Base-by-base conservation (phyloP, 2,329 filamentous ascomycete species). In the Saccharata proteae region DNA sequence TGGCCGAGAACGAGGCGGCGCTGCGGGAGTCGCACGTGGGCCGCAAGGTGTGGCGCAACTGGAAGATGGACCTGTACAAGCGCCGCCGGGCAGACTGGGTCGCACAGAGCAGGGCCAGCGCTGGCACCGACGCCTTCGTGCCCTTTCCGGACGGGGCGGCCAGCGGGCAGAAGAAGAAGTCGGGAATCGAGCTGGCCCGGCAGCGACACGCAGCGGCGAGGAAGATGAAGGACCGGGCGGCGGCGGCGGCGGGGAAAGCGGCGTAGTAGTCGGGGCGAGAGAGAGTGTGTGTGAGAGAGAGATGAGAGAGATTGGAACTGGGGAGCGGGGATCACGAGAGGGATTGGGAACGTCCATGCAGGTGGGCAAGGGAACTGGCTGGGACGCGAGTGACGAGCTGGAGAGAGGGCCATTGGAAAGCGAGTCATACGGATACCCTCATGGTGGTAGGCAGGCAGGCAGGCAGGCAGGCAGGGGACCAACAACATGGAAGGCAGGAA, bases 21-120 rank as follows among this genome's bases (percentile, higher is more conserved):
- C 52, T 82, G 12, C 65, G 77, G n/a, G 74, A 80, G 35, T 75
- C 69, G 2, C 69, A 67, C 20, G 64, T 73, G 14, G 78, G 78
- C 2, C 61, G 77, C 19, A 74, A 72, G 3, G 76, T 82, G 8
- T 81, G 77, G 76, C 65, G 73, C 40, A 82, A 81, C 46, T 83
- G 78, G 77, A 68, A 64, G 20, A 77, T 82, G 69, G 78, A 83
- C 52, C 54, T 78, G 5, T 82, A 77, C 53, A 77, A 75, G 47
- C 61, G 74, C 16, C 59, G 66, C 31, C 59, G 71, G 23, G 61
- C 58, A 5, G 74, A 80, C 34, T 83, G 78, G 78, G 62, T 75
- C 35, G 62, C 61, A 35, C 65, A 71, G 41, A 69, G 69, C 8
- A 75, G 74, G 32, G 52, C 52, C 35, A 59, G 58, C 21, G 64